A percentile compares a stretch with the other conserved stretches of the same genome.
Conservation (phyloP, 129 eudicot species). For the Helianthus annuus region DNA sequence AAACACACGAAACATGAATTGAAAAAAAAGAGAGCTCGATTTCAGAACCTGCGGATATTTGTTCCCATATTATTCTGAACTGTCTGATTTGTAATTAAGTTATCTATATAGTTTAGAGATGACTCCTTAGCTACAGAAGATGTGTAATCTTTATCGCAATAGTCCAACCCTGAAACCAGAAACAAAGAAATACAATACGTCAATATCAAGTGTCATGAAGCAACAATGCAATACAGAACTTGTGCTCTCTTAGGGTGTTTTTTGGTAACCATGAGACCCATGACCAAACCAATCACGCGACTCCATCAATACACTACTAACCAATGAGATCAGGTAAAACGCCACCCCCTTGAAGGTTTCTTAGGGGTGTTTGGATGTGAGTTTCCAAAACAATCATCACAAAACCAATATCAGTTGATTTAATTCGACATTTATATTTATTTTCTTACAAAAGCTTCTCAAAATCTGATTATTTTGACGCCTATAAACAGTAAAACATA, state of each 20-base stretch:
- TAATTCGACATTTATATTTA: neutral
- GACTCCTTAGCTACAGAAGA: slow-evolving; percentile 6
- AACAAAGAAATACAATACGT: neutral
- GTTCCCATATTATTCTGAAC: slow-evolving; percentile 39
- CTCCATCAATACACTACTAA: no score
- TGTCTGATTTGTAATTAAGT: slow-evolving; percentile 7
- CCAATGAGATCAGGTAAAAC: no score
- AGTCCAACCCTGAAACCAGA: slow-evolving; percentile 27
- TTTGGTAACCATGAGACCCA: no score
- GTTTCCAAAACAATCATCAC: neutral
- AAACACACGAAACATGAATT: neutral
- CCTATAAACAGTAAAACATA: neutral
- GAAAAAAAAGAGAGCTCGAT: slow-evolving; percentile 23
- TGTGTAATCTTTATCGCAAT: slow-evolving; percentile 9
- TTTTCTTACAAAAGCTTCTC: slow-evolving; percentile 2
- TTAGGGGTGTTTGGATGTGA: neutral
- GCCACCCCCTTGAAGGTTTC: neutral
- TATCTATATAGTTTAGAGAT: slow-evolving; percentile 2
- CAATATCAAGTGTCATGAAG: neutral
- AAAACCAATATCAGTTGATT: neutral
- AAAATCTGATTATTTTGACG: neutral
- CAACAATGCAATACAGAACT: neutral
- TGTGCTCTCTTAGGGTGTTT: neutral
- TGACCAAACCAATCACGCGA: no score
- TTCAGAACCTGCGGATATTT: slow-evolving; percentile 44